These are phyloP conservation scores for Kernera saxatilis DNA, from an alignment of 345 rosid species.

Conservation along the genomic window DNA sequence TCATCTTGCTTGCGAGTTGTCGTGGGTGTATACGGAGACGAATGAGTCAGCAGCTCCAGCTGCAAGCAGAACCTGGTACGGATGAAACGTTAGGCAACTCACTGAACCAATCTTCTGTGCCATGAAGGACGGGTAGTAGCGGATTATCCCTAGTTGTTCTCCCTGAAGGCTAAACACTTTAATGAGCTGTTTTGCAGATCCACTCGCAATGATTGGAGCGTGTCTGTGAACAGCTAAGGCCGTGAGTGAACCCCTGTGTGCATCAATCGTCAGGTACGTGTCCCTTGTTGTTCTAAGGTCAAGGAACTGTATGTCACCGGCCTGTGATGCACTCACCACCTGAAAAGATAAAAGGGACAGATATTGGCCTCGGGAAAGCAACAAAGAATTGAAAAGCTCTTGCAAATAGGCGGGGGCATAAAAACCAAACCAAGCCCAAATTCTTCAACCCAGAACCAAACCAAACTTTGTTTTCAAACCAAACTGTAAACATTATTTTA, in stretches of 20 bases:
- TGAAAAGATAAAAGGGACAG: constrained; percentile 19
- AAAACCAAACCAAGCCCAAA: neutral
- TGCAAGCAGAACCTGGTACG: constrained; percentile 81
- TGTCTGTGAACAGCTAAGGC: constrained; percentile 97
- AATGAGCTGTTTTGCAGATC: constrained; percentile 81
- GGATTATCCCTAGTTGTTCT: constrained; percentile 64
- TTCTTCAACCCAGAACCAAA: neutral
- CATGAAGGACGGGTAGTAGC: constrained; percentile 79
- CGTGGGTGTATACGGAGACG: constrained; percentile 70
- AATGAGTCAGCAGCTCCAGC: constrained; percentile 92
- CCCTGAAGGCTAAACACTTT: constrained; percentile 86
- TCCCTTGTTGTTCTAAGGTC: constrained; percentile 64
- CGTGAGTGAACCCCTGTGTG: constrained; percentile 91
- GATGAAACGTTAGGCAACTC: constrained; percentile 93
- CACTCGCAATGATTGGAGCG: constrained; percentile 90
- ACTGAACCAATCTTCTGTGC: constrained; percentile 98
- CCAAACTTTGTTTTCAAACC: neutral
- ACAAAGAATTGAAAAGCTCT: constrained; percentile 1
- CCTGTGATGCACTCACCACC: constrained; percentile 97
- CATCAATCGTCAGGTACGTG: constrained; percentile 72
- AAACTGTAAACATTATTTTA: neutral
- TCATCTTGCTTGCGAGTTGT: constrained; percentile 46
- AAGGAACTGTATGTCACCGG: constrained; percentile 87
- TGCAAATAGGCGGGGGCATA: neutral
- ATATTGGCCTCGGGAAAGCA: neutral